Percentiles rank a stretch among this genome's conserved stretches.
Conservation (phyloP, 306 rosid species). For the Vachellia collinsii region DNA sequence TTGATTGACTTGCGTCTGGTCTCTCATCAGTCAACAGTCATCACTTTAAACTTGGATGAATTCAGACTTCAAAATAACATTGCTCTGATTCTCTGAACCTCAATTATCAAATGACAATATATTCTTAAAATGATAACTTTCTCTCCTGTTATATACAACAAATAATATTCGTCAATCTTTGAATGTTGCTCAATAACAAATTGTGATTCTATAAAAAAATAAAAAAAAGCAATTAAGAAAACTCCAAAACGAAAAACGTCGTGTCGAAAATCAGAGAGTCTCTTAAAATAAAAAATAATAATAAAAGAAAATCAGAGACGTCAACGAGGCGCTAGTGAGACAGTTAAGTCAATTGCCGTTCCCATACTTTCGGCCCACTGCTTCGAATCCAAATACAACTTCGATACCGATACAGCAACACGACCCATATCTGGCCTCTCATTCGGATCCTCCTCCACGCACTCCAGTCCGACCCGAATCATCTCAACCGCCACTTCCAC, state of each 20-base stretch:
- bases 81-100: background rate
- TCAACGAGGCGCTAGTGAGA: constrained; percentile 78
- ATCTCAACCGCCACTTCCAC: constrained; percentile 74
- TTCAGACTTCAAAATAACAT: background rate
- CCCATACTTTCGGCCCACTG: constrained; percentile 71
- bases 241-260: background rate
- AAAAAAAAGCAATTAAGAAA: background rate
- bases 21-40: background rate
- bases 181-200: background rate
- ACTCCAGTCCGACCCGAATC: constrained; percentile 66
- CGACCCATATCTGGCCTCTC: constrained; percentile 80
- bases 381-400: constrained; percentile 70
- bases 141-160: background rate
- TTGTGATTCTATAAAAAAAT: background rate
- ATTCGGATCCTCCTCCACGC: constrained; percentile 64
- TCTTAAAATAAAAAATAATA: too few species aligned
- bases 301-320: background rate
- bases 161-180: background rate
- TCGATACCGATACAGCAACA: constrained; percentile 63
- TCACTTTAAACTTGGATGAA: background rate
- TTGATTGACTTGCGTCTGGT: background rate
- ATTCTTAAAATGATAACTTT: background rate
- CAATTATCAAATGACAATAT: background rate
- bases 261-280: constrained; percentile 11
- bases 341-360: constrained; percentile 50